Evolutionary conservation across 2,329 filamentous ascomycete genomes (phyloP).

Genomic region (Penicillium aurantiogriseum): DNA sequence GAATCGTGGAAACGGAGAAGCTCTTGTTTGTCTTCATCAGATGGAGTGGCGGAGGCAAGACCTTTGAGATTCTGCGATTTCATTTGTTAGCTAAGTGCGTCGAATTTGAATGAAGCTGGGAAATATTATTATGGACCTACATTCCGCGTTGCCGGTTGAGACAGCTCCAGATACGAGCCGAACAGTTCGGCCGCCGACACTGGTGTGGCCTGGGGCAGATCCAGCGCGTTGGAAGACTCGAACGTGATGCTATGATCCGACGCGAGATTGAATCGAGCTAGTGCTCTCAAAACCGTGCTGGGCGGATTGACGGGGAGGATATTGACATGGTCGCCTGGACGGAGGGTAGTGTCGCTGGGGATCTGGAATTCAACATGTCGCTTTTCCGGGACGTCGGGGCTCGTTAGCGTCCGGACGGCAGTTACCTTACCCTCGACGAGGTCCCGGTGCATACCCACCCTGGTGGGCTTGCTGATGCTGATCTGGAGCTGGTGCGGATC

Average conservation of each 20-base stretch:
- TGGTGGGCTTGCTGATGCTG: neutral
- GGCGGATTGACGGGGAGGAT: neutral
- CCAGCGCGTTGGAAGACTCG: neutral
- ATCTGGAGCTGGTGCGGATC: neutral
- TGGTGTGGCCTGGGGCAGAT: neutral
- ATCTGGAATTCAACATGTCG: neutral
- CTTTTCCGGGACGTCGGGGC: neutral
- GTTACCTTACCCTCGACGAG: neutral
- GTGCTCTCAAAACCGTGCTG: neutral
- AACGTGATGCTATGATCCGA: neutral
- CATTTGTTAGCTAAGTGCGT: neutral
- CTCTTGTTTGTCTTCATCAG: neutral
- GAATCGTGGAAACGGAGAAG: neutral
- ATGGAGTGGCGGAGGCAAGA: neutral
- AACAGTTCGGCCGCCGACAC: neutral
- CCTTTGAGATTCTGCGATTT: neutral
- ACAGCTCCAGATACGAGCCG: neutral
- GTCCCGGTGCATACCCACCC: neutral
- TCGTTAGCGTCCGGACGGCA: neutral
- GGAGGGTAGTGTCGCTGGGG: neutral
- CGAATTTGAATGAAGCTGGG: neutral
- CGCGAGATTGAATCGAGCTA: neutral
- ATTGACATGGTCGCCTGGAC: neutral
- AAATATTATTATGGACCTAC: neutral
- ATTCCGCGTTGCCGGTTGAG: neutral